Evolutionary conservation across 306 rosid species (phyloP).

Genomic region (Potentilla sterilis): DNA sequence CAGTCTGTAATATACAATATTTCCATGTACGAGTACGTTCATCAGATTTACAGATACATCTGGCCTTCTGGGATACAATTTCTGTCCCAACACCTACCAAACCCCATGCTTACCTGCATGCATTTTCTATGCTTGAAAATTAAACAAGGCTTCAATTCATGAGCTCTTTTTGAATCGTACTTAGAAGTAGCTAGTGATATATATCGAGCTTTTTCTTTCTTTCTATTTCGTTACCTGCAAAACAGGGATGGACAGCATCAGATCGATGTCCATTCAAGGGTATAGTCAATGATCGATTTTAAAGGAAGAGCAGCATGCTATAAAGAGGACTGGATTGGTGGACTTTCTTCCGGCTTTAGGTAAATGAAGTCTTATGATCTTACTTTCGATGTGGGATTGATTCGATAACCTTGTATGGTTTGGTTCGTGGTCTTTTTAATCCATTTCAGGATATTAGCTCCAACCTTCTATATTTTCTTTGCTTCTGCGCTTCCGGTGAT

Average conservation of each 20-base stretch:
- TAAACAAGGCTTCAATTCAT: too few relatives aligned
- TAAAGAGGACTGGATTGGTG: slow-evolving; percentile 68
- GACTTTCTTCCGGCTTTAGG: slow-evolving; percentile 59
- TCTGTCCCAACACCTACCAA: too few relatives aligned
- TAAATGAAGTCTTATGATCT: slow-evolving; percentile 16
- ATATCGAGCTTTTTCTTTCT: too few relatives aligned
- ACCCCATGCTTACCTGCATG: too few relatives aligned
- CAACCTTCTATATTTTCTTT: slow-evolving; percentile 80
- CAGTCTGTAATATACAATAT: too few relatives aligned
- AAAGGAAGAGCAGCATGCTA: slow-evolving; percentile 77
- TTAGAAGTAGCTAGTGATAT: too few relatives aligned
- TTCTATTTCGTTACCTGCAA: neutral
- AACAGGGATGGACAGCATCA: slow-evolving; percentile 39
- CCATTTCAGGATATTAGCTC: slow-evolving; percentile 67
- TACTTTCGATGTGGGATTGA: neutral
- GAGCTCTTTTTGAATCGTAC: too few relatives aligned
- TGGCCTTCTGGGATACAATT: too few relatives aligned
- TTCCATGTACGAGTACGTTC: too few relatives aligned
- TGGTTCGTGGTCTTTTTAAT: slow-evolving; percentile 11
- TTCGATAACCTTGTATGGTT: neutral
- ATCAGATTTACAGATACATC: too few relatives aligned
- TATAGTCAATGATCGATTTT: slow-evolving; percentile 55
- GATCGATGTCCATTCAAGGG: slow-evolving; percentile 57
- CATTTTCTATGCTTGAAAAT: too few relatives aligned
- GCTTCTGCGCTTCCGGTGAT: slow-evolving; percentile 93